Conservation (phyloP, 306 rosid genomes). For the Cicer pinnatifidum region DNA sequence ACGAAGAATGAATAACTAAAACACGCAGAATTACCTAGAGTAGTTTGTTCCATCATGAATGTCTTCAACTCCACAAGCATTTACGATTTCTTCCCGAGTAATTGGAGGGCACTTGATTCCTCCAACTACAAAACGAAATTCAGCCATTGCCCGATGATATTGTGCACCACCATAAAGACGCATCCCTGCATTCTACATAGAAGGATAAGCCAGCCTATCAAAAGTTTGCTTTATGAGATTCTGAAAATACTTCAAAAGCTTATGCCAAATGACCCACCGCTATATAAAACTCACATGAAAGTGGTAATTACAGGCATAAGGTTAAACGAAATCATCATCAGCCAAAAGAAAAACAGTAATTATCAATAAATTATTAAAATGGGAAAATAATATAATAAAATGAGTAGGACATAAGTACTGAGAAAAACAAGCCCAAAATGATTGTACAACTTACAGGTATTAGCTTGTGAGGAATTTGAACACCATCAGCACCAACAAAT, state of each 20-base stretch:
- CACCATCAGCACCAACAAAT: constrained; percentile 82
- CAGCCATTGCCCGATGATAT: constrained; percentile 99
- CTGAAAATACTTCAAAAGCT: constrained; percentile 17
- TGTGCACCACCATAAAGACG: constrained; percentile 99
- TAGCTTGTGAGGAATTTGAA: constrained; percentile 87
- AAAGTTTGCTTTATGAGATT: constrained; percentile 30
- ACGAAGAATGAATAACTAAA: constrained; percentile 18
- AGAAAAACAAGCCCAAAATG: constrained; percentile 33
- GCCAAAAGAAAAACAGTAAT: constrained; percentile 28
- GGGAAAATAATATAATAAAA: constrained; percentile 22
- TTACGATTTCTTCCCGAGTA: constrained; percentile 92
- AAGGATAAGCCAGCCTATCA: constrained; percentile 39
- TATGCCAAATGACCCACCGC: constrained; percentile 2
- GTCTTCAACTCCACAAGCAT: constrained; percentile 99
- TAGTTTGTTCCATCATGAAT: constrained; percentile 97
- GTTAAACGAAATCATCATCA: constrained; percentile 23
- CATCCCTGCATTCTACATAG: constrained; percentile 91
- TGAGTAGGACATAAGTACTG: neutral
- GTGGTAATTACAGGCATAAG: neutral
- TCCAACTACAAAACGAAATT: constrained; percentile 95
- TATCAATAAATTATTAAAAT: neutral
- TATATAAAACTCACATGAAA: constrained; percentile 22
- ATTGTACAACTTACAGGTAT: constrained; percentile 71
- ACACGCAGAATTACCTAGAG: constrained; percentile 68
- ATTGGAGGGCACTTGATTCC: constrained; percentile 98